Conservation (phyloP, 305 asterid genomes). For the Fraxinus latifolia region DNA sequence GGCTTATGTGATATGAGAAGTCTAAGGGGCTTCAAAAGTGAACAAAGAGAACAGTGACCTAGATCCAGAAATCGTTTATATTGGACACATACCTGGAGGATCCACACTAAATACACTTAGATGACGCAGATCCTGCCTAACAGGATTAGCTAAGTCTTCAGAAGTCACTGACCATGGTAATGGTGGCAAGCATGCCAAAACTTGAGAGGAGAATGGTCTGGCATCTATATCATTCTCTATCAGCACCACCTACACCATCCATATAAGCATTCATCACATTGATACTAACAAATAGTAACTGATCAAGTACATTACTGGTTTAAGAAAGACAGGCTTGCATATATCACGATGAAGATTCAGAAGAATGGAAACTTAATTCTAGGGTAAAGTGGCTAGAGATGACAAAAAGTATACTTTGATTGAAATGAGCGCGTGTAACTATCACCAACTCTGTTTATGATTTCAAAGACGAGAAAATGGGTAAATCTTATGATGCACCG, state of each 20-base stretch:
- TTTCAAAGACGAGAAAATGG: conserved; percentile 10
- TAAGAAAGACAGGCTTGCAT: conserved; percentile 6
- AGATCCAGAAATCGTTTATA: conserved; percentile 18
- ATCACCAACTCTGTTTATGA: conserved; percentile 10
- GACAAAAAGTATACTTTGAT: conserved; percentile 11
- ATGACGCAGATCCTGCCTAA: conserved; percentile 84
- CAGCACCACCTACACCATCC: conserved; percentile 70
- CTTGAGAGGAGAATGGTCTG: conserved; percentile 93
- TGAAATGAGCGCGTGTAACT: background rate
- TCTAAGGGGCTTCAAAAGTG: conserved; percentile 12
- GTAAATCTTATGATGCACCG: background rate
- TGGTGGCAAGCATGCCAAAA: conserved; percentile 95
- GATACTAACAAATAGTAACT: conserved; percentile 20
- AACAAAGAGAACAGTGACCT: conserved; percentile 7
- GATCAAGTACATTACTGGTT: conserved; percentile 1
- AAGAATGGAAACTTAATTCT: conserved; percentile 6
- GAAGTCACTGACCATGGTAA: conserved; percentile 90
- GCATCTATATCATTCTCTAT: conserved; percentile 96
- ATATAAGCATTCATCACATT: conserved; percentile 8
- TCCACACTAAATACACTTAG: conserved; percentile 95
- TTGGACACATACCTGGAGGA: conserved; percentile 77
- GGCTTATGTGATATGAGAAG: conserved; percentile 10
- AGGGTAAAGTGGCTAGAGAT: conserved; percentile 17
- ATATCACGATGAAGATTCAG: background rate
- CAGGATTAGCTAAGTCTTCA: conserved; percentile 72